Percentiles rank a stretch among this genome's conserved stretches.
phyloP scores from a whole-genome alignment of 2,329 filamentous ascomycete genomes.

The Fusarium pseudoanthophilum region DNA sequence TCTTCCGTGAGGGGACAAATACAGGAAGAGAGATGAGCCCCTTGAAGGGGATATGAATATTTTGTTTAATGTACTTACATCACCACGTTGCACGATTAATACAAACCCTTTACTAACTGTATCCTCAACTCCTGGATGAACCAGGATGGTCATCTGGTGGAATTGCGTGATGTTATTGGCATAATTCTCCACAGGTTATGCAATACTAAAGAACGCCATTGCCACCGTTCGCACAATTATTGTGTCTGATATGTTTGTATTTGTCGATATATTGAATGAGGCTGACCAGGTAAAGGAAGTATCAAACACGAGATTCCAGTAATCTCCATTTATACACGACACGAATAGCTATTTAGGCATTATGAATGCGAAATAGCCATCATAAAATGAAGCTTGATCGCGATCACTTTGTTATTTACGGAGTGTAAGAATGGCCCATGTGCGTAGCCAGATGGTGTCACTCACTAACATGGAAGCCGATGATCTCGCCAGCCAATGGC shows the following conservation, averaged over 20 bases:
- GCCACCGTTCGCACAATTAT: neutral
- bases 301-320: neutral
- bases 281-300: neutral
- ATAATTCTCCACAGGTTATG: neutral
- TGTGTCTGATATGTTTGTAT: neutral
- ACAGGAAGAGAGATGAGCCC: neutral
- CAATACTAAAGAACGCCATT: neutral
- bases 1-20: neutral
- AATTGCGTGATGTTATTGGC: neutral
- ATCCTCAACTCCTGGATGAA: neutral
- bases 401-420: rapidly evolving
- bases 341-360: neutral
- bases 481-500: neutral
- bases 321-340: neutral
- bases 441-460: neutral
- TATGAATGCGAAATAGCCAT: too few species aligned
- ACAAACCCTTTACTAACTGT: neutral
- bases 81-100: neutral
- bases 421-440: neutral
- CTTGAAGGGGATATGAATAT: neutral
- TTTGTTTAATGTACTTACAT: neutral
- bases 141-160: rapidly evolving
- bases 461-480: neutral
- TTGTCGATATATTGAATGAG: neutral
- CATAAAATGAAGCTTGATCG: neutral